phyloP scores from a whole-genome alignment of 106 monocot species.

The Dendrobium officinale region DNA sequence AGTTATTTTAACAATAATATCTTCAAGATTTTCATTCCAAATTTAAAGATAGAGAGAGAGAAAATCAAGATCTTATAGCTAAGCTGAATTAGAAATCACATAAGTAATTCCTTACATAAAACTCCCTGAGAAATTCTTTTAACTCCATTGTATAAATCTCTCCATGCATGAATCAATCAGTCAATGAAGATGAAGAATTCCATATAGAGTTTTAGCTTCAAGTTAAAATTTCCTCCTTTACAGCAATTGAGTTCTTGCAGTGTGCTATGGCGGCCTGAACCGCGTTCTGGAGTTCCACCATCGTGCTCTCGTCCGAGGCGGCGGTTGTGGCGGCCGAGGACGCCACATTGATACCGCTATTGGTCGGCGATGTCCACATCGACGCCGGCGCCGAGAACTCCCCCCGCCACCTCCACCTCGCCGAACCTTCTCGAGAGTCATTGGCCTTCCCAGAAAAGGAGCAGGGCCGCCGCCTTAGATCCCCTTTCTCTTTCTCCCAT shows the following conservation, averaged over 20 bases:
- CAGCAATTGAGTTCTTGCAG: slow-evolving; percentile 68
- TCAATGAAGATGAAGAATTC: too few relatives aligned
- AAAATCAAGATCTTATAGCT: too few relatives aligned
- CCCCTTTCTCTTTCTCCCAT: slow-evolving; percentile 19
- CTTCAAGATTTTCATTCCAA: too few relatives aligned
- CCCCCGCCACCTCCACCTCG: slow-evolving; percentile 27
- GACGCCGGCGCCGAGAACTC: slow-evolving; percentile 64
- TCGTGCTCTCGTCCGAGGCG: slow-evolving; percentile 70
- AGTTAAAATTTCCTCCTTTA: slow-evolving; percentile 12
- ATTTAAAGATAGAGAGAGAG: too few relatives aligned
- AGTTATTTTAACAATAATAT: too few relatives aligned
- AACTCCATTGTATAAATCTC: too few relatives aligned
- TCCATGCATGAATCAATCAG: too few relatives aligned
- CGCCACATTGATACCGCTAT: slow-evolving; percentile 52
- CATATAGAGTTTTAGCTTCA: too few relatives aligned
- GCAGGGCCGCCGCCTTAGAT: slow-evolving; percentile 30
- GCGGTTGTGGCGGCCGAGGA: slow-evolving; percentile 14
- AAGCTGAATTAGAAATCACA: too few relatives aligned
- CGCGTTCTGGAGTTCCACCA: slow-evolving; percentile 89
- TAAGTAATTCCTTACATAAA: too few relatives aligned
- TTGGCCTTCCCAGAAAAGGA: slow-evolving; percentile 49
- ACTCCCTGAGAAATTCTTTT: too few relatives aligned
- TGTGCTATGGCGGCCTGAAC: slow-evolving; percentile 87
- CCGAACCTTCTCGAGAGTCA: slow-evolving; percentile 8
- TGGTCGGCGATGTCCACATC: slow-evolving; percentile 59